Evolutionary conservation across 1,284 basidiomycete genomes (phyloP).

Genomic region (Naganishia liquefaciens): DNA sequence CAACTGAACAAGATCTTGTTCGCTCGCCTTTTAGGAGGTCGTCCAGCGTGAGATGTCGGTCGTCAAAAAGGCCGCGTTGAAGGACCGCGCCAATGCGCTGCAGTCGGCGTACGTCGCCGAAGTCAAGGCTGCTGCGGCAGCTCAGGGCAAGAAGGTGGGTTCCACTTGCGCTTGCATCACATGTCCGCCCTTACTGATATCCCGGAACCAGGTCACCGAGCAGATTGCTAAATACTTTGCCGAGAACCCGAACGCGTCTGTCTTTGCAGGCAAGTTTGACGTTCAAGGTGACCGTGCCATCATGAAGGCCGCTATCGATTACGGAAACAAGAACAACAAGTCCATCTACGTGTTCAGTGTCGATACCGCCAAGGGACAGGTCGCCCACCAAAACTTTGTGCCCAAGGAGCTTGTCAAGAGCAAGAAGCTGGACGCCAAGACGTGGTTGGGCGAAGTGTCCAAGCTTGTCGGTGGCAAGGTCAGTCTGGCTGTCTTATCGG

Average conservation of each 20-base stretch:
- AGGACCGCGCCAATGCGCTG: conserved; percentile 69
- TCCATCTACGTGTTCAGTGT: conserved; percentile 85
- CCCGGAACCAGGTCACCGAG: conserved; percentile 65
- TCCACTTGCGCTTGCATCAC: conserved; percentile 19
- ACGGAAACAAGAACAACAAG: conserved; percentile 72
- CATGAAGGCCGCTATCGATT: conserved; percentile 66
- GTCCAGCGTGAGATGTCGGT: conserved; percentile 85
- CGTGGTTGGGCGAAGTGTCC: conserved; percentile 76
- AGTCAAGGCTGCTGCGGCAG: conserved; percentile 76
- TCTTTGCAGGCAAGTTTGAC: conserved; percentile 70
- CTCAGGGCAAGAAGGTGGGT: conserved; percentile 74
- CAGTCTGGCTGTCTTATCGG: neutral
- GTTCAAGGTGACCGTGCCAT: conserved; percentile 68
- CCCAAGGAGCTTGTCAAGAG: conserved; percentile 62
- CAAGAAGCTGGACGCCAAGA: conserved; percentile 71
- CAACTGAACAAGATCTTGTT: neutral
- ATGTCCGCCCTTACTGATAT: neutral
- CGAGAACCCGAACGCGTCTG: conserved; percentile 68
- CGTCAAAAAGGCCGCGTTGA: conserved; percentile 76
- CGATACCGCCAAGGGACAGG: conserved; percentile 69
- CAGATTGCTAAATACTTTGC: conserved; percentile 71
- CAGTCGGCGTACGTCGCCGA: conserved; percentile 84
- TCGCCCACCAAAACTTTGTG: conserved; percentile 85
- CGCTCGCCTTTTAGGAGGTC: conserved; percentile 66
- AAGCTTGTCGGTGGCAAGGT: conserved; percentile 86